phyloP scores from a whole-genome alignment of 768 basidiomycete species.

The Plicaturopsis crispa region DNA sequence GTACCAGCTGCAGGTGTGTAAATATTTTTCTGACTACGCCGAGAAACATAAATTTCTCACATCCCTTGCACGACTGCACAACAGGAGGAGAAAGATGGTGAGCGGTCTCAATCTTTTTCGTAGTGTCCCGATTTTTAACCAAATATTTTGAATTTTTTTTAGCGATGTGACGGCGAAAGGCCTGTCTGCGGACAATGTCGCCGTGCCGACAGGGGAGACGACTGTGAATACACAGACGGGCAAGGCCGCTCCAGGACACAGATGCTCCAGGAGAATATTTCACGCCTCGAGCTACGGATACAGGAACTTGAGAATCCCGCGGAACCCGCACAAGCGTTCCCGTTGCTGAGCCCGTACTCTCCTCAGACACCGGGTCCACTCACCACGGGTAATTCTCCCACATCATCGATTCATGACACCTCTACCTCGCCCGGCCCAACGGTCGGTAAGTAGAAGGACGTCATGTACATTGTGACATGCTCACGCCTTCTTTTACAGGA shows the following conservation, averaged over 20 bases:
- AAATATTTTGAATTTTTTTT: background rate
- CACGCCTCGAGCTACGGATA: conserved; percentile 26
- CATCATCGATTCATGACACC: no score
- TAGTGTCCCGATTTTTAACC: background rate
- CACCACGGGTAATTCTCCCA: no score
- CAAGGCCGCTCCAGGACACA: conserved; percentile 27
- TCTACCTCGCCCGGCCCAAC: no score
- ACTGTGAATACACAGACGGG: conserved; percentile 39
- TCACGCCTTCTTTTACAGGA: background rate
- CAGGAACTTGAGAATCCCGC: conserved; percentile 22
- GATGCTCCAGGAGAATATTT: conserved; percentile 29
- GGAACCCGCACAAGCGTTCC: conserved; percentile 7
- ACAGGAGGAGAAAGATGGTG: conserved; percentile 44
- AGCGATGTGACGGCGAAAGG: conserved; percentile 36
- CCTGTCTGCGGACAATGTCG: conserved; percentile 35
- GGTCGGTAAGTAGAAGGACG: background rate
- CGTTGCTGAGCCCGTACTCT: conserved; percentile 20
- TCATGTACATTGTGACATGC: conserved; percentile 5
- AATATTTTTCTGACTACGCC: no score
- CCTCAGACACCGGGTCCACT: no score
- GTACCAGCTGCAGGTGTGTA: conserved; percentile 42
- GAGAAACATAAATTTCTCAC: background rate
- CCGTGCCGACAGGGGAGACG: conserved; percentile 27
- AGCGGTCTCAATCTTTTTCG: conserved; percentile 1
- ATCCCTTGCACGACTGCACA: background rate